Evolutionary conservation across 768 basidiomycete genomes (phyloP), one percentile per base, ranked within the genome.

Genomic region (Pluteus cervinus): DNA sequence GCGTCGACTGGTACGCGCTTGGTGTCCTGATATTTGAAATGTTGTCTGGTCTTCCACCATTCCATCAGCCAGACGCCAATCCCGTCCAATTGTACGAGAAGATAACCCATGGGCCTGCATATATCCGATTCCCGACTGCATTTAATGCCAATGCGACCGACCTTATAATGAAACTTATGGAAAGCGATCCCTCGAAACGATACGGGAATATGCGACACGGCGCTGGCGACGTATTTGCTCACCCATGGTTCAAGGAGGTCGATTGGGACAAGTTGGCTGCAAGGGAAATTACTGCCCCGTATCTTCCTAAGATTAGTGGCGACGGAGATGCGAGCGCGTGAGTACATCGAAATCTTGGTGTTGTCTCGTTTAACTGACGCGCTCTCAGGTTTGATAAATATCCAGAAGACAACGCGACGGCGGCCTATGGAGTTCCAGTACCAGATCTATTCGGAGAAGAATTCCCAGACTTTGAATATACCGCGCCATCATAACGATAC

Each of bases 1-100:
- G 82, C 40, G 94, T 97, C 2, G 96, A 99, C 55, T 99, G 93
- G 93, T 99, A 97, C 64, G 94, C 96, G 1, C 75, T 97, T 36
- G 96, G 96, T 35, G 89, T 99, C 38, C 79, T 99, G 43, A 86
- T 93, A 39, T 99, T 86, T 56, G 96, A 99, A 62, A 97, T 98
- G 93, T 75, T 99, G 29, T 91, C 87, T 0, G 96, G 96, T 6
- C 81, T 86, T 18, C 90, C 93, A 18, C 96, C 96, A 0, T 98
- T 91, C 67, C 93, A 96, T 61, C 84, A 87, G 57, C 67, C 75
- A 17, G 88, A 90, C 54, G 76, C 69, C 32, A 87, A 90, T 52
- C 93, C 87, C 15, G 76, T 93, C 50, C 66, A 77, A 29, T 73
- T 97, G 28, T 98, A 99, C 60, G 90, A 96, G 59, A 86, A 86